Percentiles rank a stretch among this genome's conserved stretches.
Evolutionary conservation across 2,329 filamentous ascomycete genomes (phyloP).

Genomic region (Magnaporthiopsis poae): DNA sequence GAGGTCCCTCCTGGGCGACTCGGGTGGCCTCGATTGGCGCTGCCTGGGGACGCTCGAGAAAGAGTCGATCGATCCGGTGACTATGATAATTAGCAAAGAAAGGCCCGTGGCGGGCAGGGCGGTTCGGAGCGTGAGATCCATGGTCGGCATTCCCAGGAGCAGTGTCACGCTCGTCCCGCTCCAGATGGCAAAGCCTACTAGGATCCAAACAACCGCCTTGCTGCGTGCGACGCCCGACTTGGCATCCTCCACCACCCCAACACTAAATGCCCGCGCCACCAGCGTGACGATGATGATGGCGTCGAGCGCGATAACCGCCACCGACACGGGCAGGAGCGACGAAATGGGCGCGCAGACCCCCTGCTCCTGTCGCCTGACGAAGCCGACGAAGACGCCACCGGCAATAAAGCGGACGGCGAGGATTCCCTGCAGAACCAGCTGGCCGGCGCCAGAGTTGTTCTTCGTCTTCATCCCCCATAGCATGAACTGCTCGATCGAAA

Average conservation of each 20-base stretch:
- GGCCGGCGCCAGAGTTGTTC: slow-evolving; percentile 22
- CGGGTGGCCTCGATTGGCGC: slow-evolving; percentile 23
- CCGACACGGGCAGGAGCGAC: slow-evolving; percentile 33
- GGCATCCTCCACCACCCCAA: slow-evolving; percentile 24
- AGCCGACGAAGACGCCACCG: slow-evolving; percentile 44
- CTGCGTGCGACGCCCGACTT: slow-evolving; percentile 20
- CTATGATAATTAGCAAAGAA: slow-evolving; percentile 33
- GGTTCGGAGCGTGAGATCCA: slow-evolving; percentile 35
- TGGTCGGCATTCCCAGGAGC: slow-evolving; percentile 35
- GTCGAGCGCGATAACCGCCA: slow-evolving; percentile 36
- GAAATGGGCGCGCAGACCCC: slow-evolving; percentile 42
- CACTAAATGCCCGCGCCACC: slow-evolving; percentile 27
- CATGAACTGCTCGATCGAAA: slow-evolving; percentile 44
- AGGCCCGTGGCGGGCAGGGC: slow-evolving; percentile 42
- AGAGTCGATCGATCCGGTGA: slow-evolving; percentile 29
- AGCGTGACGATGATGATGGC: slow-evolving; percentile 34
- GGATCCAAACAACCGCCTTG: slow-evolving; percentile 32
- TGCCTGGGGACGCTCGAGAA: slow-evolving; percentile 21
- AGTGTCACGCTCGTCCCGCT: slow-evolving; percentile 43
- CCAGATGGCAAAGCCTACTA: slow-evolving; percentile 41
- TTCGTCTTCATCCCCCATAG: slow-evolving; percentile 39
- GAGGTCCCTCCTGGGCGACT: slow-evolving; percentile 27
- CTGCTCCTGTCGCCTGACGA: slow-evolving; percentile 42
- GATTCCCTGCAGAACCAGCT: slow-evolving; percentile 36
- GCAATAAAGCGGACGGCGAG: slow-evolving; percentile 40